Evolutionary conservation across 805 yeast species (phyloP), one percentile per base, ranked within the genome.

Genomic region (Saturnispora dispora): DNA sequence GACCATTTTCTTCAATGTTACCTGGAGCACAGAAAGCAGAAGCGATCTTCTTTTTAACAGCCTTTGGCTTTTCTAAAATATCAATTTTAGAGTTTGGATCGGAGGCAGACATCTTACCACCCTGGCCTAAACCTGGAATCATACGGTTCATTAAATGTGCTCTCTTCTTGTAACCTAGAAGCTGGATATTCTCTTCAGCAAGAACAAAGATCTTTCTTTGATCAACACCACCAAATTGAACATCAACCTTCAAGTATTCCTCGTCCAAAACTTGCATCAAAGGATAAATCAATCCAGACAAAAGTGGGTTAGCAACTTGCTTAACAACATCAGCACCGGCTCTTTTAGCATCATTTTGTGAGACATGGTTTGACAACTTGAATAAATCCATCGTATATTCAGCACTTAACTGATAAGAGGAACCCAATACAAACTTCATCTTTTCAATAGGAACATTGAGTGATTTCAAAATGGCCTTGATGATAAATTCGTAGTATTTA

Each of bases 281-380:
- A 51, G 99, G 99, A 71, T 93, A 93, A 60, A 93, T 88, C 67
- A 93, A 79, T 8, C 99, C 99, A 40, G 91, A 81, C 53, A 93
- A 78, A 58, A 89, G 77, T 39, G 99, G 99, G 69, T 90, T 90
- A 36, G 88, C 82, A 45, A 90, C 97, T 73, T 93, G 99, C 67
- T 93, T 93, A 56, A 93, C 99, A 51, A 93, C 99, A 70, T 93
- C 99, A 10, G 99, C 98, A 67, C 99, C 99, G 2, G 99, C 99
- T 69, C 99, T 82, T 73, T 88, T 88, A 54, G 98, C 96, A 66
- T 90, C 98, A 66, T 91, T 90, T 71, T 88, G 96, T 23, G 96
- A 82, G 28, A 88, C 96, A 45, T 73, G 67, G 67, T 91, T 93
- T 45, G 95, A 77, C 63, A 93, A 68, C 68, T 81, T 82, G 79